A percentile compares a stretch with the other conserved stretches of the same genome.
Evolutionary conservation across 129 eudicot species (phyloP).

Genomic region (Tagetes patula): DNA sequence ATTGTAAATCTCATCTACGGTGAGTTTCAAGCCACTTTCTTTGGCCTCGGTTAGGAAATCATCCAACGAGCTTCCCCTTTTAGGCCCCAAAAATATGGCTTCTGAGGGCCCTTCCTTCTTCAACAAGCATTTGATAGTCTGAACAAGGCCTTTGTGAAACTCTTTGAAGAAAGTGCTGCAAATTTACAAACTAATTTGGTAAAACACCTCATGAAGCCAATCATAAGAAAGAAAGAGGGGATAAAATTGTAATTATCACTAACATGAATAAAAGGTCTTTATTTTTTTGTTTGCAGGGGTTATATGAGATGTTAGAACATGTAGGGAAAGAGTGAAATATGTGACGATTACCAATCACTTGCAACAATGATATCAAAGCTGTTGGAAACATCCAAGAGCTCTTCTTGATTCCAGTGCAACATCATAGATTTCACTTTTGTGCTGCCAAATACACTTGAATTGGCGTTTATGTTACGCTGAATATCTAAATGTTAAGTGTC

Average conservation of each 20-base stretch:
- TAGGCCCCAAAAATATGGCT: slow-evolving; percentile 88
- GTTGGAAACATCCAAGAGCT: slow-evolving; percentile 41
- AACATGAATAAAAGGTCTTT: background rate
- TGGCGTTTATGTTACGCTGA: slow-evolving; percentile 69
- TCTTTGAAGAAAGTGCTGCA: slow-evolving; percentile 93
- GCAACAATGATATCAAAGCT: slow-evolving; percentile 79
- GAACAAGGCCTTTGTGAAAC: slow-evolving; percentile 82
- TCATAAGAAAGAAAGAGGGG: background rate
- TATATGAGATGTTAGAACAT: background rate
- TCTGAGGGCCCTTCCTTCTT: slow-evolving; percentile 64
- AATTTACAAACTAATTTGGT: slow-evolving; percentile 25
- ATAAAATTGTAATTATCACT: background rate
- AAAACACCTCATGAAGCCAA: background rate
- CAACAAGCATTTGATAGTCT: slow-evolving; percentile 65
- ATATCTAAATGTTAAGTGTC: slow-evolving; percentile 74
- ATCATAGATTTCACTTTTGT: slow-evolving; percentile 61
- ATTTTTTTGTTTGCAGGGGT: background rate
- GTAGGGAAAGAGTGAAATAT: background rate
- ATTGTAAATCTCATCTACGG: slow-evolving; percentile 67
- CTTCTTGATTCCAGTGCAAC: slow-evolving; percentile 85
- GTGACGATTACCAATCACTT: slow-evolving; percentile 77
- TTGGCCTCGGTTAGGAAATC: slow-evolving; percentile 63
- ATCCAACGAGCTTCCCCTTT: slow-evolving; percentile 87
- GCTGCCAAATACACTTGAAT: slow-evolving; percentile 59
- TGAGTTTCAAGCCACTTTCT: slow-evolving; percentile 62